Evolutionary conservation across 2,329 filamentous ascomycete genomes (phyloP), one percentile per base, ranked within the genome.

Genomic region (Aspergillus novoparasiticus): DNA sequence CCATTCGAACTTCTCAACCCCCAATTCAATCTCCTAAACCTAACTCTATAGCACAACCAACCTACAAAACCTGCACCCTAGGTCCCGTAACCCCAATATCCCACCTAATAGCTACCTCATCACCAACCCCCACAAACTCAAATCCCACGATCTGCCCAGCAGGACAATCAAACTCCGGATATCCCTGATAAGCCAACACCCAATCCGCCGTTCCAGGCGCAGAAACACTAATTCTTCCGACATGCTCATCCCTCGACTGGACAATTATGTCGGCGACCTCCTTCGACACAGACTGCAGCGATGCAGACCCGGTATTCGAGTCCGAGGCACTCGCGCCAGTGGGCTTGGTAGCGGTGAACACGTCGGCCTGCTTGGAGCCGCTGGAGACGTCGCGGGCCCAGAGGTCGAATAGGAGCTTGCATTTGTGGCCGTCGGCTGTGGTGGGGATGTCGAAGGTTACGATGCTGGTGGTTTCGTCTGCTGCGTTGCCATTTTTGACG

Each of bases 81-180:
- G 68, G 70, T 16, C 70, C 70, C 21, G 68, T 72, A 28, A 66
- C 66, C 8, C 70, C 71, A 60, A 70, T 71, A 64, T 69, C 63
- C 71, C 71, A 73, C 8, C 63, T 56, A 26, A 72, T 60, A 8
- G 59, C 61, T 53, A 71, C 68, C n/a, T 23, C 50, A 60, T 73
- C 71, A 21, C 64, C 64, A 5, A 65, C 71, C 2, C 71, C 71
- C 21, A 73, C 71, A 66, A 69, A 71, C 60, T 73, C 71, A 57
- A 69, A 64, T 16, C 66, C 71, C 41, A 71, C 58, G 46, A 69
- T 36, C 61, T 66, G n/a, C 2, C 63, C 65, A 9, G 63, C 68
- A 23, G 68, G 70, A 51, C 70, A 72, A 9, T 61, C 57, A 63
- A 73, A 73, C 51, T 65, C 59, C 4, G 71, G 71, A 56, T 66